Conservation (phyloP, 176 grass and related monocot genomes). For the Triticum turgidum region DNA sequence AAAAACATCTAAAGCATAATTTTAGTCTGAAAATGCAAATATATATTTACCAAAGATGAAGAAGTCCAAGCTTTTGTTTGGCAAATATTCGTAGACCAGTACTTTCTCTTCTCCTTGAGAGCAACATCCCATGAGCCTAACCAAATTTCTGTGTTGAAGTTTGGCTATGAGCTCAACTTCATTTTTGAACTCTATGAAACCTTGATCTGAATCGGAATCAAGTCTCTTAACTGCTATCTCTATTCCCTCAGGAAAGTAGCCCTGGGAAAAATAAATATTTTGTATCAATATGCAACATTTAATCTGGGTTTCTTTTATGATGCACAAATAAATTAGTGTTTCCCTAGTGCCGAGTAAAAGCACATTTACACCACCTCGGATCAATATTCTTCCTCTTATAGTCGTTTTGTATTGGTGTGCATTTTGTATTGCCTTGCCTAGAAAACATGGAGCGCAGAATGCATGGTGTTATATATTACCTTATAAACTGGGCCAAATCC, state of each 20-base stretch:
- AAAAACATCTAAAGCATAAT: neutral
- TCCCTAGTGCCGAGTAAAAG: neutral
- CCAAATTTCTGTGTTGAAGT: slow-evolving; percentile 20
- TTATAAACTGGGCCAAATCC: slow-evolving; percentile 10
- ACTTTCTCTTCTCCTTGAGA: slow-evolving; percentile 54
- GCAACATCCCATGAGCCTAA: slow-evolving; percentile 28
- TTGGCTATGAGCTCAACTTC: slow-evolving; percentile 25
- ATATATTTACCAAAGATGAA: slow-evolving; percentile 48
- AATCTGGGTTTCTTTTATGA: neutral
- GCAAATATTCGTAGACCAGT: slow-evolving; percentile 65
- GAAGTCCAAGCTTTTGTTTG: slow-evolving; percentile 73
- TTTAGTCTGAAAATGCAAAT: neutral
- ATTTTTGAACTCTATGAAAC: slow-evolving; percentile 25
- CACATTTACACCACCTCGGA: neutral
- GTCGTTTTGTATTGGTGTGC: neutral
- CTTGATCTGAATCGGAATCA: slow-evolving; percentile 4
- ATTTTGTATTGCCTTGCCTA: neutral
- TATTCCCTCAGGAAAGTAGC: neutral
- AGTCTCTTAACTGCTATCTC: slow-evolving; percentile 17
- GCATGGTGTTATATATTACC: neutral
- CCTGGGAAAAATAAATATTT: neutral
- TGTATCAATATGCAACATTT: neutral
- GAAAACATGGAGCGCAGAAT: neutral
- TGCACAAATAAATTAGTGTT: neutral
- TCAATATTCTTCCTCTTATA: neutral